Percentiles rank a stretch among this genome's conserved stretches.
Conservation (phyloP, 2,329 filamentous ascomycete species). For the Fusarium newnesense region DNA sequence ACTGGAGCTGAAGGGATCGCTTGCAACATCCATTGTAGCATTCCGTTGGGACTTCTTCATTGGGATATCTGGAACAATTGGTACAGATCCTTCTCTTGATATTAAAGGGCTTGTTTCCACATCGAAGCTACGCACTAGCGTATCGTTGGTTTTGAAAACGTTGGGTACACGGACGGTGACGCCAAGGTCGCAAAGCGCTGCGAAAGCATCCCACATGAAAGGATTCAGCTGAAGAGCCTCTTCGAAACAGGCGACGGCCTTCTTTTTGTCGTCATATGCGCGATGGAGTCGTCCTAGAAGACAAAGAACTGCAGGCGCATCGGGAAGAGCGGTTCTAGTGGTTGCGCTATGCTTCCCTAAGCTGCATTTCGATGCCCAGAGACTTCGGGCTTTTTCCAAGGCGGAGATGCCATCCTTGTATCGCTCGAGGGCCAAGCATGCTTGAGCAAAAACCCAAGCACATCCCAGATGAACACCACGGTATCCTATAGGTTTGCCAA, state of each 20-base stretch:
- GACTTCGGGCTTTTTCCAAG: slow-evolving; percentile 81
- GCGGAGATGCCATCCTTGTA: slow-evolving; percentile 84
- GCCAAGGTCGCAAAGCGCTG: slow-evolving; percentile 86
- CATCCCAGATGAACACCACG: slow-evolving; percentile 85
- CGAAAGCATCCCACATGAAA: slow-evolving; percentile 98
- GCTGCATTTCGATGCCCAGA: slow-evolving; percentile 79
- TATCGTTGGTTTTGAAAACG: slow-evolving; percentile 80
- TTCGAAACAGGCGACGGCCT: slow-evolving; percentile 87
- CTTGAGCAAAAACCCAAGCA: slow-evolving; percentile 90
- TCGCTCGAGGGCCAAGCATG: slow-evolving; percentile 82
- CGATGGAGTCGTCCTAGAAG: slow-evolving; percentile 89
- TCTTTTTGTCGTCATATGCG: slow-evolving; percentile 82
- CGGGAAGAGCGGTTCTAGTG: slow-evolving; percentile 78
- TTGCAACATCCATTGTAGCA: slow-evolving; percentile 49
- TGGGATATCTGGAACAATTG: slow-evolving; percentile 53
- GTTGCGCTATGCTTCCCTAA: slow-evolving; percentile 87
- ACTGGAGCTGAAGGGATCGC: slow-evolving; percentile 64
- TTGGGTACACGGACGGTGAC: slow-evolving; percentile 84
- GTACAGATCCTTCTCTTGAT: slow-evolving; percentile 49
- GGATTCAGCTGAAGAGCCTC: slow-evolving; percentile 90
- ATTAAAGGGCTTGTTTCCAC: slow-evolving; percentile 46
- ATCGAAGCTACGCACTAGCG: slow-evolving; percentile 60
- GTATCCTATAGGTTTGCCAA: slow-evolving; percentile 75
- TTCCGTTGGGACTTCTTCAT: slow-evolving; percentile 56
- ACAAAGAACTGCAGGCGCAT: slow-evolving; percentile 84